phyloP scores from a whole-genome alignment of 176 grass and related monocot species.

The Aechmea fasciata region DNA sequence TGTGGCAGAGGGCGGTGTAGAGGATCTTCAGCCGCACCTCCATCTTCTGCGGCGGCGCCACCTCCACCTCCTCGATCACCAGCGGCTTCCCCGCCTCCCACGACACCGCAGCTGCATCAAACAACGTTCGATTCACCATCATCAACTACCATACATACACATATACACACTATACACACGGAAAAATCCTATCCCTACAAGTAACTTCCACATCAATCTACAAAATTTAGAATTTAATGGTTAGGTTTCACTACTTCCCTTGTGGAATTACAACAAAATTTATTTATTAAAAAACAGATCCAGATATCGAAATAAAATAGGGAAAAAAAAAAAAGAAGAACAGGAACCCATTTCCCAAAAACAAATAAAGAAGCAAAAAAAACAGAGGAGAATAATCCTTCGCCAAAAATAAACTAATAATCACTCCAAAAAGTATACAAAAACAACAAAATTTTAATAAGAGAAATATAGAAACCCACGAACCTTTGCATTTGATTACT shows the following conservation, averaged over 20 bases:
- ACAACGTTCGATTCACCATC: not conserved
- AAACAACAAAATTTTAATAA: not conserved
- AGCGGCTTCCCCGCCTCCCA: slow-evolving; percentile 88
- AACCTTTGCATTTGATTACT: slow-evolving; percentile 87
- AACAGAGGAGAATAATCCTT: not conserved
- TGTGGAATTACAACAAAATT: too few relatives aligned
- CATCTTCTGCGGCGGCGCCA: slow-evolving; percentile 74
- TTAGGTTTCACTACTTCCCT: too few relatives aligned
- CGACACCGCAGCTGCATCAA: slow-evolving; percentile 54
- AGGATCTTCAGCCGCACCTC: slow-evolving; percentile 77
- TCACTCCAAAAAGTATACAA: not conserved
- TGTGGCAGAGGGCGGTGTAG: slow-evolving; percentile 74
- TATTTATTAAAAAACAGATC: too few relatives aligned
- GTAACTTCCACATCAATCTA: too few relatives aligned
- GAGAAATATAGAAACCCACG: not conserved
- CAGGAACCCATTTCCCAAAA: too few relatives aligned
- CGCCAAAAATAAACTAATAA: not conserved
- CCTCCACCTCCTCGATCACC: slow-evolving; percentile 72
- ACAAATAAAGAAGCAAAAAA: too few relatives aligned
- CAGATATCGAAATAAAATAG: too few relatives aligned
- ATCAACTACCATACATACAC: too few relatives aligned
- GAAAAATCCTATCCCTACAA: not conserved
- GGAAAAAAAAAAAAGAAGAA: too few relatives aligned
- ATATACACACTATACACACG: too few relatives aligned
- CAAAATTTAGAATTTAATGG: too few relatives aligned